These are phyloP conservation scores for Fusarium poae DNA, from an alignment of 2,329 filamentous ascomycete species.

Conservation along the genomic window DNA sequence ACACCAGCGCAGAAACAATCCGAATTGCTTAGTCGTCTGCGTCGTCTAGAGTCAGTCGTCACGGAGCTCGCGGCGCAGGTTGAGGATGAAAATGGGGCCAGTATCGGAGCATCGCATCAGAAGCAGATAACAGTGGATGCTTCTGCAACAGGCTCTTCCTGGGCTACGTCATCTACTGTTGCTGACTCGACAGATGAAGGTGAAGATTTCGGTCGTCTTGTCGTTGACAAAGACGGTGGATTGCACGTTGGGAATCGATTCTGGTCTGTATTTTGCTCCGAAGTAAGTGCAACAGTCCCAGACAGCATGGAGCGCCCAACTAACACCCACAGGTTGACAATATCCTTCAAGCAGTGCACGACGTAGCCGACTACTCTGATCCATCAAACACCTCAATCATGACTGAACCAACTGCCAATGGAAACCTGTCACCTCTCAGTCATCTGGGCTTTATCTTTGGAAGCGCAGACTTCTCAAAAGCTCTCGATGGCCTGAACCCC, in stretches of 20 bases:
- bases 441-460: conserved; percentile 43
- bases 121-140: conserved; percentile 23
- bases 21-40: conserved; percentile 49
- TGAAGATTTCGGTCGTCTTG: conserved; percentile 51
- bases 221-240: conserved; percentile 45
- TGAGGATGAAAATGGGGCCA: conserved; percentile 44
- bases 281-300: conserved; percentile 33
- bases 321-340: conserved; percentile 47
- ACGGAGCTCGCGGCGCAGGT: conserved; percentile 51
- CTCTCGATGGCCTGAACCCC: conserved; percentile 40
- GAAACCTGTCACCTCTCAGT: conserved; percentile 5
- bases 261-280: conserved; percentile 52
- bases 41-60: conserved; percentile 51
- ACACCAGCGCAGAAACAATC: conserved; percentile 49
- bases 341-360: conserved; percentile 51
- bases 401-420: background rate
- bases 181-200: conserved; percentile 40
- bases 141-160: conserved; percentile 13
- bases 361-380: conserved; percentile 35
- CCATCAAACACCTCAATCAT: conserved; percentile 3
- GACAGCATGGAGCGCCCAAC: background rate
- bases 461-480: conserved; percentile 15
- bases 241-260: conserved; percentile 51
- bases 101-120: conserved; percentile 11
- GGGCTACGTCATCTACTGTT: conserved; percentile 10